Evolutionary conservation across 257 asterid species (phyloP).

Genomic region (Ilex asprella): DNA sequence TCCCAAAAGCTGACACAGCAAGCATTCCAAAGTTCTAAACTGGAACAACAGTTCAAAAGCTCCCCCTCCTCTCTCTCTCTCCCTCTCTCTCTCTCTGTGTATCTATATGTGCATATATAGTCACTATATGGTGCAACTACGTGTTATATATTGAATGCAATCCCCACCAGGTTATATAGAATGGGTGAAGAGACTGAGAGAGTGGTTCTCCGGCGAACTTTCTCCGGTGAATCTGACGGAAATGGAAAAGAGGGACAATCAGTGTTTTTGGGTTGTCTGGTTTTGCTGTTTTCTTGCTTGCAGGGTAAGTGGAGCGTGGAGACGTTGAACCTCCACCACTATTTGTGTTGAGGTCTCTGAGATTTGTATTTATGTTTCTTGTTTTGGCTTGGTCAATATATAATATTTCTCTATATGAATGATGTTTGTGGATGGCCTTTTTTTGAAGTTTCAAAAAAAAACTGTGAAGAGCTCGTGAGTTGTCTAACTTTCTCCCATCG

Average conservation of each 20-base stretch:
- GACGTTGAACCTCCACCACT: constrained; percentile 53
- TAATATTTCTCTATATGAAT: background rate
- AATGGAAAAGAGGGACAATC: background rate
- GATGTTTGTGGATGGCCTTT: constrained; percentile 59
- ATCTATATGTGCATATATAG: constrained; percentile 11
- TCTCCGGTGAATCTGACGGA: background rate
- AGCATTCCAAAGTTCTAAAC: too few relatives aligned
- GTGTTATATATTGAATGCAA: too few relatives aligned
- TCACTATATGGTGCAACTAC: too few relatives aligned
- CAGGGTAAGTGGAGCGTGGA: constrained; percentile 28
- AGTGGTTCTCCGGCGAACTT: constrained; percentile 1
- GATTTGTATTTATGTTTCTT: constrained; percentile 44
- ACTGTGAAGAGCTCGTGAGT: constrained; percentile 55
- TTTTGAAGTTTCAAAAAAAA: constrained; percentile 41
- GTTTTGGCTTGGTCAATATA: constrained; percentile 27
- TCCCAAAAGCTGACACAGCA: too few relatives aligned
- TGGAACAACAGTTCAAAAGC: background rate
- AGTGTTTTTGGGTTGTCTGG: constrained; percentile 6
- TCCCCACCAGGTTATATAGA: too few relatives aligned
- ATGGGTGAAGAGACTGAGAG: too few relatives aligned
- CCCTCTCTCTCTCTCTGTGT: too few relatives aligned
- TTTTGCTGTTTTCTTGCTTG: background rate
- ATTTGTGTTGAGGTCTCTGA: constrained; percentile 28
- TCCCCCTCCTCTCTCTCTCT: constrained; percentile 20
- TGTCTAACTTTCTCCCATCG: constrained; percentile 9